Evolutionary conservation across 176 grass and related monocot genomes (phyloP).

Genomic region (Oryza glumipatula): DNA sequence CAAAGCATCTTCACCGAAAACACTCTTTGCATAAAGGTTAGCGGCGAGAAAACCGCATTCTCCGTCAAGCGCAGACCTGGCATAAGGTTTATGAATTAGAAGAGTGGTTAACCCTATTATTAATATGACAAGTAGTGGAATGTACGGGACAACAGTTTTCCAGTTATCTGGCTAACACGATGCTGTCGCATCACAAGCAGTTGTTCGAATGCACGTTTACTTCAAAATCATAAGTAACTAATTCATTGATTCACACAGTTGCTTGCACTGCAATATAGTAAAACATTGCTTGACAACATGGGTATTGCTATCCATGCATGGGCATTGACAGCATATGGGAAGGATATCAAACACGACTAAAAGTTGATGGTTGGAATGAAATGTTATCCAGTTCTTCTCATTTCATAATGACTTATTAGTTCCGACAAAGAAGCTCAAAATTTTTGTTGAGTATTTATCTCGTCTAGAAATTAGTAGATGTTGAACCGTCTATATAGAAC

Average conservation of each 20-base stretch:
- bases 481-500: not conserved
- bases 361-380: no score
- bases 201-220: not conserved
- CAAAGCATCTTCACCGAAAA: slow-evolving; percentile 80
- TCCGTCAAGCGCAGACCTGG: slow-evolving; percentile 68
- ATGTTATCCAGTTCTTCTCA: no score
- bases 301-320: no score
- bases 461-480: not conserved
- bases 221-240: not conserved
- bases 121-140: not conserved
- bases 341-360: no score
- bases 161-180: no score
- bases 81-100: slow-evolving; percentile 11
- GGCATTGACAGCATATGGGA: no score
- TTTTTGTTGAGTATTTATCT: not conserved
- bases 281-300: no score
- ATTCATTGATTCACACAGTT: not conserved
- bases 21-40: slow-evolving; percentile 83
- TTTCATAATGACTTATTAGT: no score
- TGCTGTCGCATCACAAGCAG: not conserved
- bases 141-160: not conserved
- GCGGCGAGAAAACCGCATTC: slow-evolving; percentile 75
- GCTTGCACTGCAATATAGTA: no score
- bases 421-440: not conserved
- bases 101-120: not conserved